Evolutionary conservation across 306 rosid genomes (phyloP).

Genomic region (Cucumis cinereus): DNA sequence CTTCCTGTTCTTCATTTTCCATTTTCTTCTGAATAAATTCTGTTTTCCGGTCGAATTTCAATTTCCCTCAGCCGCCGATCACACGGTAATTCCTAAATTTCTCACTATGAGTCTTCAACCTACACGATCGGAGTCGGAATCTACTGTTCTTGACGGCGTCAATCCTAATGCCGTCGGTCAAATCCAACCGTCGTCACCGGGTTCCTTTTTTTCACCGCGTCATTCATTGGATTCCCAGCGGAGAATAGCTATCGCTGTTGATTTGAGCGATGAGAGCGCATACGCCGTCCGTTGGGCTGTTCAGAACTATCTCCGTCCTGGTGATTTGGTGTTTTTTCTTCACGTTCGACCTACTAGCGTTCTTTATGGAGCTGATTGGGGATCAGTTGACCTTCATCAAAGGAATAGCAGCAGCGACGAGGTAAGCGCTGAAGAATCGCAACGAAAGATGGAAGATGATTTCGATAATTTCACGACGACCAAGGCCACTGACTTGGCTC

Average conservation of each 20-base stretch:
- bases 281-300: conserved; percentile 84
- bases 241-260: conserved; percentile 87
- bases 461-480: conserved; percentile 59
- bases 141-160: conserved; percentile 9
- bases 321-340: conserved; percentile 71
- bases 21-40: not conserved
- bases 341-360: conserved; percentile 77
- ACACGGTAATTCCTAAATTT: not conserved
- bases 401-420: not conserved
- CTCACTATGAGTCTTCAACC: conserved; percentile 27
- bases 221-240: conserved; percentile 37
- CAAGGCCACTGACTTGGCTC: conserved; percentile 51
- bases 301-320: conserved; percentile 76
- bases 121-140: conserved; percentile 33
- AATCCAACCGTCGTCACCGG: conserved; percentile 16
- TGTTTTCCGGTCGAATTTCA: not conserved
- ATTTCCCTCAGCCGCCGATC: not conserved
- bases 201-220: not conserved
- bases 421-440: conserved; percentile 23
- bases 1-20: not conserved
- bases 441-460: conserved; percentile 46
- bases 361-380: conserved; percentile 97
- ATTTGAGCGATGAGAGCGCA: conserved; percentile 90
- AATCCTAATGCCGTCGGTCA: conserved; percentile 14
- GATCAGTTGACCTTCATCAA: conserved; percentile 21